A percentile compares a stretch with the other conserved stretches of the same genome.
phyloP scores from a whole-genome alignment of 352 stramenopile genomes.

The Phytopythium helicoides region DNA sequence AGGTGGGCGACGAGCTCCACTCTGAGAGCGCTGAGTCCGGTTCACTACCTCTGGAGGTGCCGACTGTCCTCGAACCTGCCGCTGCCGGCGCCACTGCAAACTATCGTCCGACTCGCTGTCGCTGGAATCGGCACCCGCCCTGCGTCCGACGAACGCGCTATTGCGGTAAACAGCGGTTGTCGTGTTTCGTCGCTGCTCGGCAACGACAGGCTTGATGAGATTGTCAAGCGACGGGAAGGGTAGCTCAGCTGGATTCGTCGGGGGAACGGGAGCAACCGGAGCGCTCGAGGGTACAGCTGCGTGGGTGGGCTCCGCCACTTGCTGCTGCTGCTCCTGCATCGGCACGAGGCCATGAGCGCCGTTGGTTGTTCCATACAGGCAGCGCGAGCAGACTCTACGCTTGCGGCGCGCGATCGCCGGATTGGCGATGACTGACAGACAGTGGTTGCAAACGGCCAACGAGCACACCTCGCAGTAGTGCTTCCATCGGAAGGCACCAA shows the following conservation, averaged over 20 bases:
- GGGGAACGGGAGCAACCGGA: too few relatives aligned
- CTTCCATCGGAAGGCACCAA: constrained; percentile 78
- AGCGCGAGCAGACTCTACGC: constrained; percentile 64
- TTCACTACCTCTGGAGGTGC: constrained; percentile 2
- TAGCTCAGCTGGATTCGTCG: not conserved
- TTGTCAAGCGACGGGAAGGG: constrained; percentile 4
- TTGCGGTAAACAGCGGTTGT: not conserved
- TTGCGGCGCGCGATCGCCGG: constrained; percentile 49
- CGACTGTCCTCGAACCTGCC: constrained; percentile 5
- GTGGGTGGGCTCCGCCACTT: constrained; percentile 14
- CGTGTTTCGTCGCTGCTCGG: constrained; percentile 6
- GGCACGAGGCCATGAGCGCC: constrained; percentile 8
- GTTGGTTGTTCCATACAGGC: constrained; percentile 49
- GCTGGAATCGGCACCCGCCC: constrained; percentile 1
- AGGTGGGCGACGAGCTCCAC: not conserved
- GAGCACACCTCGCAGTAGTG: constrained; percentile 61
- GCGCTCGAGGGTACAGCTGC: not conserved
- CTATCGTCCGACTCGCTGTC: not conserved
- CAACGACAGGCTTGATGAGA: constrained; percentile 3
- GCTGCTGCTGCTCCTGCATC: not conserved
- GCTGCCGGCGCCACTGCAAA: not conserved
- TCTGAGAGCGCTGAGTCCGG: not conserved
- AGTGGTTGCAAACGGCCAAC: constrained; percentile 59
- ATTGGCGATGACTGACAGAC: constrained; percentile 57
- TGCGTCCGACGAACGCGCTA: too few relatives aligned